Percentiles rank a stretch among this genome's conserved stretches.
These are phyloP conservation scores for Gonapodya sp. DNA, from an alignment of 192 early-diverging fungal species.

Conservation along the genomic window DNA sequence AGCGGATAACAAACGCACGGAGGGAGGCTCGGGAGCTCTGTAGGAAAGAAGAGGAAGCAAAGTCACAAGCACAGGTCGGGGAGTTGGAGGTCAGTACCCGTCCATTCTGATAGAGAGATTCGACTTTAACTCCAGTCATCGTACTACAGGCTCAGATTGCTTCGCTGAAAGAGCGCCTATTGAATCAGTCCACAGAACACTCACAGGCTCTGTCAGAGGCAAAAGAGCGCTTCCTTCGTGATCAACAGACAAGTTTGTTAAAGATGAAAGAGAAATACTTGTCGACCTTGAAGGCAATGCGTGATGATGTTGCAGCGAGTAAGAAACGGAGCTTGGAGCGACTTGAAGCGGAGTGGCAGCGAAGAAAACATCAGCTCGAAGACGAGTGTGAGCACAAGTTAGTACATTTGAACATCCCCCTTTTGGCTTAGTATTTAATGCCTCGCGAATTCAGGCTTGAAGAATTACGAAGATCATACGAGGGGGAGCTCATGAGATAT, in stretches of 20 bases:
- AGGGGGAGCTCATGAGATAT: background rate
- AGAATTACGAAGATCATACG: background rate
- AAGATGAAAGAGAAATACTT: constrained; percentile 27
- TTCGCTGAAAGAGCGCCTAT: background rate
- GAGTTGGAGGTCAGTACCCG: background rate
- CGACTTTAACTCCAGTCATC: no score
- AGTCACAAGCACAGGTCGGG: background rate
- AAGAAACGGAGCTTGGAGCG: constrained; percentile 20
- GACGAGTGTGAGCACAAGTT: constrained; percentile 19
- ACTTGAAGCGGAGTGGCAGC: constrained; percentile 27
- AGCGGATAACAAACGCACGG: background rate
- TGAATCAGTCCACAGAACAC: background rate
- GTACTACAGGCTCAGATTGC: background rate
- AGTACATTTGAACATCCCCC: background rate
- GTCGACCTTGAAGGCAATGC: constrained; percentile 25
- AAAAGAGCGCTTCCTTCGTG: constrained; percentile 2
- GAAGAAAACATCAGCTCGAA: constrained; percentile 20
- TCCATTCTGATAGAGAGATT: no score
- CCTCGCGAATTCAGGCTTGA: background rate
- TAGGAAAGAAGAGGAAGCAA: background rate
- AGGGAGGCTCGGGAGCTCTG: background rate
- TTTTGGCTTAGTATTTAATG: background rate
- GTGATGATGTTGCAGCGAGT: constrained; percentile 26
- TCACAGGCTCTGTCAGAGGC: constrained; percentile 13
- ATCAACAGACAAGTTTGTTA: constrained; percentile 13